Evolutionary conservation across 306 rosid species (phyloP).

Genomic region (Gastrolobium villosum): DNA sequence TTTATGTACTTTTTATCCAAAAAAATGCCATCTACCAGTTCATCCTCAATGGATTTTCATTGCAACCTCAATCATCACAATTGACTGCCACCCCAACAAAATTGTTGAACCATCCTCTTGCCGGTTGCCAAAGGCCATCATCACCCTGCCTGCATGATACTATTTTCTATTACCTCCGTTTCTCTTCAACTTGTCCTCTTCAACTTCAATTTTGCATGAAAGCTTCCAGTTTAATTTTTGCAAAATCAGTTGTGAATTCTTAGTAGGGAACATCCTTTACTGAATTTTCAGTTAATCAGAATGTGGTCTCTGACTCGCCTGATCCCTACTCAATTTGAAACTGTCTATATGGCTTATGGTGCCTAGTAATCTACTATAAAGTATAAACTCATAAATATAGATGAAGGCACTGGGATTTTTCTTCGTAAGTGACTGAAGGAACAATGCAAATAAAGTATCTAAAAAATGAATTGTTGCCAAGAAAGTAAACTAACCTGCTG

Average conservation of each 20-base stretch:
- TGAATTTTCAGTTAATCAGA: slow-evolving; percentile 27
- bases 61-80: not conserved
- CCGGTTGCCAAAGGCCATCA: not conserved
- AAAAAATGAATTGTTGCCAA: slow-evolving; percentile 19
- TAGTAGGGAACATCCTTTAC: not conserved
- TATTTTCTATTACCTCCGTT: not conserved
- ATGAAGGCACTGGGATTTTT: not conserved
- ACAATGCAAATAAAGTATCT: not conserved
- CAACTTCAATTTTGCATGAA: not conserved
- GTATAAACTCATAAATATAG: slow-evolving; percentile 1
- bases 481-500: slow-evolving; percentile 6
- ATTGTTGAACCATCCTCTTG: not conserved
- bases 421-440: slow-evolving; percentile 23
- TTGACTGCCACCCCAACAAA: not conserved
- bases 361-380: slow-evolving; percentile 25
- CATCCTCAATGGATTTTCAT: slow-evolving; percentile 21
- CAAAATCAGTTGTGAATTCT: slow-evolving; percentile 19
- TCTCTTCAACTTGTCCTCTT: too few species aligned
- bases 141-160: slow-evolving; percentile 26
- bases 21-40: too few species aligned
- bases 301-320: not conserved
- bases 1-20: not conserved
- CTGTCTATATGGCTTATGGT: slow-evolving; percentile 11
- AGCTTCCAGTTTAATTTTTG: not conserved
- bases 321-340: not conserved